These are phyloP conservation scores for Alternaria burnsii DNA, from an alignment of 2,329 filamentous ascomycete genomes.

Conservation along the genomic window DNA sequence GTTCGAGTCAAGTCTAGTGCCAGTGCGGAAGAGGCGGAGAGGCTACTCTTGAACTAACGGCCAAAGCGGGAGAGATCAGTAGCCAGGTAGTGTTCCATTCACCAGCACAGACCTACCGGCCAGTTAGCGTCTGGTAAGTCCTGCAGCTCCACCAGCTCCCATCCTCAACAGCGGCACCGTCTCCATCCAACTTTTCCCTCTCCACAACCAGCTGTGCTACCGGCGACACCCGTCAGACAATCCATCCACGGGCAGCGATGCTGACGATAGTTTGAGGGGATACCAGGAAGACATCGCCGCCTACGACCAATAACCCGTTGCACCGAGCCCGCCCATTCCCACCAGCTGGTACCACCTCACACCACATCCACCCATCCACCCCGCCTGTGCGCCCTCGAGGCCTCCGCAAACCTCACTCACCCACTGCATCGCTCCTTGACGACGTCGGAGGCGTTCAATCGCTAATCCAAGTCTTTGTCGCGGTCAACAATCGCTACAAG, in stretches of 20 bases:
- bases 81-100: slow-evolving; percentile 14
- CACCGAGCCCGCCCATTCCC: neutral
- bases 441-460: slow-evolving; percentile 35
- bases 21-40: slow-evolving; percentile 26
- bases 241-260: slow-evolving; percentile 26
- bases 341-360: slow-evolving; percentile 18
- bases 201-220: slow-evolving; percentile 12
- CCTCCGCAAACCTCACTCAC: neutral
- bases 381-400: slow-evolving; percentile 7
- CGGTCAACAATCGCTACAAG: slow-evolving; percentile 13
- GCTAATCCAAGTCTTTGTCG: slow-evolving; percentile 25
- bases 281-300: slow-evolving; percentile 7
- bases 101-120: slow-evolving; percentile 11
- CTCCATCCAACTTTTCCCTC: slow-evolving; percentile 15
- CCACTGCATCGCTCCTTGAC: slow-evolving; percentile 16
- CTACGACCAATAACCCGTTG: neutral
- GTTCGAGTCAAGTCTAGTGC: slow-evolving; percentile 11
- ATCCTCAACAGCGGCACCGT: slow-evolving; percentile 31
- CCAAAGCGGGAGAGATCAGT: slow-evolving; percentile 25
- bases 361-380: slow-evolving; percentile 12
- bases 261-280: slow-evolving; percentile 31
- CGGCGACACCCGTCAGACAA: slow-evolving; percentile 23
- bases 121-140: slow-evolving; percentile 16
- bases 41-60: slow-evolving; percentile 22
- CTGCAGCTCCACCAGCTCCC: slow-evolving; percentile 30